Evolutionary conservation across 495 filamentous ascomycete genomes (phyloP), one percentile per base, ranked within the genome.

Genomic region (Aspergillus asperescens): DNA sequence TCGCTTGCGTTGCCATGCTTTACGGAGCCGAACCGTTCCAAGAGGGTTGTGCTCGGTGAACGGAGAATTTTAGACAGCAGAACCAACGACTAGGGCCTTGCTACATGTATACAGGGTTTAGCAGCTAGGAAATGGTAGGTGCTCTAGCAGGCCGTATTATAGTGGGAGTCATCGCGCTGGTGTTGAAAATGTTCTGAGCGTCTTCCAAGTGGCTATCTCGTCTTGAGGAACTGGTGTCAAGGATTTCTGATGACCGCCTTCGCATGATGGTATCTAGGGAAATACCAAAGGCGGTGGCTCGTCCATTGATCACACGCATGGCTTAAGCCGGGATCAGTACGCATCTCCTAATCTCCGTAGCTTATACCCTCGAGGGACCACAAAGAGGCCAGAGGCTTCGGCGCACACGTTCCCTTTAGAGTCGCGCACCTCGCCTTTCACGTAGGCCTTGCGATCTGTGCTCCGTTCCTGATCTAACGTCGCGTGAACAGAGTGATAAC

Each of bases 401-500:
- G 81, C 81, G 56, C 70, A 78, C 15, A 82, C 48, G 18, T 62
- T 64, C 5, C 81, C 83, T n/a, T 73, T 61, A 15, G 73, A 49
- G 44, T 75, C 75, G 48, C 78, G 78, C 22, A 87, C 59, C 35
- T 72, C 70, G 9, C 75, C 84, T 24, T 62, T 73, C 19, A 82
- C 83, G 69, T 73, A 87, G 29, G 77, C 71, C 69, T 86, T 86
- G 34, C 80, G 80, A 52, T 84, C 79, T 15, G 76, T 74, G 69
- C 77, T 82, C 44, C 66, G 61, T 49, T 72, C 61, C 44, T 62
- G 62, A 54, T 77, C 72, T 22, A 75, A 48, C 3, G 66, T 67
- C 13, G 80, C 72, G 41, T 83, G 73, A 19, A 90, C 63, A 38
- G 86, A 70, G 60, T 88, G 89, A 58, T 85, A 88, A 15, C 73